Evolutionary conservation across 129 eudicot species (phyloP).

Genomic region (Lactuca saligna): DNA sequence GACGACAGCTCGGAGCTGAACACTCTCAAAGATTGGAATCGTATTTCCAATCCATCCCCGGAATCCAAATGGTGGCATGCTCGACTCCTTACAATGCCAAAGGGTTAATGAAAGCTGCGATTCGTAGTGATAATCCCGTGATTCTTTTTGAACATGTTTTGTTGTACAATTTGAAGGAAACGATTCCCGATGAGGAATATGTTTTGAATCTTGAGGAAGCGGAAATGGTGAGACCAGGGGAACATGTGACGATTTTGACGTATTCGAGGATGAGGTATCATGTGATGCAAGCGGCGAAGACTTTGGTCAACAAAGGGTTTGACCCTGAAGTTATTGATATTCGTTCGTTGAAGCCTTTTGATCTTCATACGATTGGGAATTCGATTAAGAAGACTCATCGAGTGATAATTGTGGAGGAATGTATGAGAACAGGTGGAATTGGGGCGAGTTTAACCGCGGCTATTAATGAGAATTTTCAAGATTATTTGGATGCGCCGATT

Average conservation of each 20-base stretch:
- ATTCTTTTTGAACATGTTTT: conserved; percentile 90
- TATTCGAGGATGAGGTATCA: conserved; percentile 97
- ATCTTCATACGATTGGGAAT: conserved; percentile 83
- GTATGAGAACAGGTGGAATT: conserved; percentile 97
- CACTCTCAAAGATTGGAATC: conserved; percentile 95
- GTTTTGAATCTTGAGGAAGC: conserved; percentile 84
- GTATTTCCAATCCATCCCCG: conserved; percentile 95
- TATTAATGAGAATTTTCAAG: conserved; percentile 81
- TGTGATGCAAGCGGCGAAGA: conserved; percentile 95
- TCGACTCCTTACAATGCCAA: conserved; percentile 97
- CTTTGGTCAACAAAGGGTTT: conserved; percentile 87
- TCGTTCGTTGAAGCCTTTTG: conserved; percentile 88
- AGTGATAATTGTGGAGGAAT: conserved; percentile 94
- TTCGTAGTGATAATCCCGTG: conserved; percentile 90
- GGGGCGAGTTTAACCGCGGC: conserved; percentile 98
- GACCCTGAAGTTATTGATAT: conserved; percentile 97
- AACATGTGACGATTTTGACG: conserved; percentile 80
- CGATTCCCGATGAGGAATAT: conserved; percentile 90
- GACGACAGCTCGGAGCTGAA: conserved; percentile 96
- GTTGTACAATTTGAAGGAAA: conserved; percentile 81
- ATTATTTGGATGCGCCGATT: conserved; percentile 88
- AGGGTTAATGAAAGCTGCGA: conserved; percentile 96
- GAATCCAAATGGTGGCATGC: conserved; percentile 97
- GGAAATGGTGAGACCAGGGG: conserved; percentile 96
- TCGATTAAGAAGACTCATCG: conserved; percentile 92